Conservation (phyloP, 352 stramenopile species). For the Phytophthora vignae region DNA sequence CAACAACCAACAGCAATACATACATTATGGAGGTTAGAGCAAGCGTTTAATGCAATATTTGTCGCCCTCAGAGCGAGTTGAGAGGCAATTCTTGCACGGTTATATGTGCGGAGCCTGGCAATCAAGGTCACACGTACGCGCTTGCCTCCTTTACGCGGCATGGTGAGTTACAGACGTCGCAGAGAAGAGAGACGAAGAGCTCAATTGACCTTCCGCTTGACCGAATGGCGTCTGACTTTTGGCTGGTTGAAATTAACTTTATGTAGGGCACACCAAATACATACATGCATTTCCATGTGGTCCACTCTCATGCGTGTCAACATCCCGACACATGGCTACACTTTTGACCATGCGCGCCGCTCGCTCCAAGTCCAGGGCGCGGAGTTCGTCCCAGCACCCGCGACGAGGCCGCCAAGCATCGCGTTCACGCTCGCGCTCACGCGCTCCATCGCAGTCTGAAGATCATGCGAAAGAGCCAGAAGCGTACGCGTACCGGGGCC, state of each 20-base stretch:
- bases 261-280: background rate
- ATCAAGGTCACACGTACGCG: constrained; percentile 60
- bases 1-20: background rate
- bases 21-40: background rate
- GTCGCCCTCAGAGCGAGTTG: background rate
- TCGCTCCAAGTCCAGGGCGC: background rate
- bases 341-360: background rate
- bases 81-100: background rate
- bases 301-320: constrained; percentile 6
- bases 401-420: background rate
- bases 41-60: background rate
- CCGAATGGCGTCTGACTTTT: constrained; percentile 31
- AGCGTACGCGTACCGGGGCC: background rate
- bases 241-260: constrained; percentile 17
- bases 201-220: constrained; percentile 9
- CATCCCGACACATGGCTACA: constrained; percentile 6
- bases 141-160: constrained; percentile 89
- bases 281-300: constrained; percentile 3
- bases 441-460: background rate
- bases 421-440: background rate
- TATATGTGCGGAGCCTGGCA: background rate
- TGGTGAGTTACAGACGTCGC: constrained; percentile 27
- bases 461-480: background rate
- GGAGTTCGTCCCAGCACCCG: background rate
- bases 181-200: constrained; percentile 1